A percentile compares a stretch with the other conserved stretches of the same genome.
These are phyloP conservation scores for Isabelozyma heimii DNA, from an alignment of 805 yeast species.

Conservation along the genomic window DNA sequence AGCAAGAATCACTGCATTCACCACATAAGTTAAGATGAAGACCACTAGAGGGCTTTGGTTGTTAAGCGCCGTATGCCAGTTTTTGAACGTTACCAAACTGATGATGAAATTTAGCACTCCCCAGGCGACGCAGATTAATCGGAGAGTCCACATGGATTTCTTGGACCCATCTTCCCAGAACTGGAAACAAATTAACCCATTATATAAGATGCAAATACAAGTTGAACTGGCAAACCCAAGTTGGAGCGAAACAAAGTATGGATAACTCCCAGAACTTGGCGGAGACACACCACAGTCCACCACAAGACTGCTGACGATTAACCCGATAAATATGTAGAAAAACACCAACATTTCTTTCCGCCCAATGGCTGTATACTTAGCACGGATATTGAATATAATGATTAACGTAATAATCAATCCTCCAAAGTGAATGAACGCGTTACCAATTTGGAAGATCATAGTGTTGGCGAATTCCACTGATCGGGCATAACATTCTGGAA, in stretches of 20 bases:
- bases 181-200: conserved; percentile 82
- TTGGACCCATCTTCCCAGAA: conserved; percentile 93
- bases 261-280: conserved; percentile 71
- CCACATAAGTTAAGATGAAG: conserved; percentile 65
- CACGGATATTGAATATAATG: conserved; percentile 72
- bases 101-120: conserved; percentile 67
- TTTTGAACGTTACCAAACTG: conserved; percentile 68
- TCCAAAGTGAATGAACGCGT: conserved; percentile 80
- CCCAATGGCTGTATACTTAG: conserved; percentile 93
- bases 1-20: conserved; percentile 66
- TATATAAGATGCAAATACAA: conserved; percentile 65
- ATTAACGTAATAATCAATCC: conserved; percentile 62
- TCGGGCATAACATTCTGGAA: conserved; percentile 81
- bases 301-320: conserved; percentile 64
- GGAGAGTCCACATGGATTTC: conserved; percentile 55
- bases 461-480: conserved; percentile 88
- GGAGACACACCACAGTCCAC: conserved; percentile 94
- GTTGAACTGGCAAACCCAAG: conserved; percentile 69
- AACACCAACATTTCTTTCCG: conserved; percentile 80
- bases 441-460: conserved; percentile 83
- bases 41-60: conserved; percentile 59
- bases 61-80: conserved; percentile 52
- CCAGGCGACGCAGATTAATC: conserved; percentile 51
- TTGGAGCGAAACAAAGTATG: conserved; percentile 82
- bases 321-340: conserved; percentile 56